Conservation (phyloP, 1,284 basidiomycete species). For the Tilletia walkeri region DNA sequence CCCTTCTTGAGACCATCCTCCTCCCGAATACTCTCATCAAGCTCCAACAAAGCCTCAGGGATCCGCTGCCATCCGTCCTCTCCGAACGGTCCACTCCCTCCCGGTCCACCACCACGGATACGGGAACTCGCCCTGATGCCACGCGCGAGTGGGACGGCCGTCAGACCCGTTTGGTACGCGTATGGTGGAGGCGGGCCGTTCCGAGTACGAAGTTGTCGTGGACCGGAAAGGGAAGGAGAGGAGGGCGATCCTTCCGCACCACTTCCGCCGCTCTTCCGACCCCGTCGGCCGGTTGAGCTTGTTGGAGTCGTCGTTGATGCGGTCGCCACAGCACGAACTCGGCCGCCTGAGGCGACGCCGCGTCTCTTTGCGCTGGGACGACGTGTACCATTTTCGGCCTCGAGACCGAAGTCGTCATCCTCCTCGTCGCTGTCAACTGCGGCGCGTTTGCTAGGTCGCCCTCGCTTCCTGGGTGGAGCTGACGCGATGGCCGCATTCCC, state of each 20-base stretch:
- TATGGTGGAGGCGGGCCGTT: constrained; percentile 8
- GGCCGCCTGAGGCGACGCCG: background rate
- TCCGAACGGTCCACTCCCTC: constrained; percentile 3
- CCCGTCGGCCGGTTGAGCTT: background rate
- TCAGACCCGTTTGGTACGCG: constrained; percentile 13
- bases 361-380: background rate
- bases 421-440: constrained; percentile 24
- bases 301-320: background rate
- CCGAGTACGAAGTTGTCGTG: background rate
- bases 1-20: constrained; percentile 16
- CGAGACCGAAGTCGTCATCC: constrained; percentile 27
- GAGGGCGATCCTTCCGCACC: background rate
- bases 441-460: background rate
- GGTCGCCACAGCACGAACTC: background rate
- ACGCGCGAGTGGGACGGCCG: background rate
- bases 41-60: constrained; percentile 1
- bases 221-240: constrained; percentile 2
- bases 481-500: background rate
- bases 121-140: constrained; percentile 11
- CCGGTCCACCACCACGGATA: constrained; percentile 1
- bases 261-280: constrained; percentile 8
- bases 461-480: background rate
- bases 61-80: constrained; percentile 16
- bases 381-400: background rate
- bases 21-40: constrained; percentile 13